A percentile compares a stretch with the other conserved stretches of the same genome.
Evolutionary conservation across 495 filamentous ascomycete genomes (phyloP).

Genomic region (Aspergillus leporis): DNA sequence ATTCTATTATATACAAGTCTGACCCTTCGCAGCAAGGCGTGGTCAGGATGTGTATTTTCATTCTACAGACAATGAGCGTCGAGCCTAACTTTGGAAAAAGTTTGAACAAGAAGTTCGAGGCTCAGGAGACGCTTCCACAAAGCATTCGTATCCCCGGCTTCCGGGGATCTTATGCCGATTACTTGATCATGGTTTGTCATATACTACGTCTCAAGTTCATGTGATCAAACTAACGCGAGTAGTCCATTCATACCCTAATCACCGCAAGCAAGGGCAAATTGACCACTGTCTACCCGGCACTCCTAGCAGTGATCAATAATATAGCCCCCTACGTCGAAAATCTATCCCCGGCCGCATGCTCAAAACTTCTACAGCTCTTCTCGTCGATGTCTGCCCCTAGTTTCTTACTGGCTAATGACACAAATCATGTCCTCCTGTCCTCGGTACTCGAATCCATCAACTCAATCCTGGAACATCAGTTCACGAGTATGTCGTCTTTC

Average conservation of each 20-base stretch:
- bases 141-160: slow-evolving; percentile 82
- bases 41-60: slow-evolving; percentile 94
- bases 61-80: slow-evolving; percentile 91
- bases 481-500: slow-evolving; percentile 58
- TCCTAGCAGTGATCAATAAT: slow-evolving; percentile 92
- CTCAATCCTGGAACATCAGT: slow-evolving; percentile 89
- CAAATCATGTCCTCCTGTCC: slow-evolving; percentile 77
- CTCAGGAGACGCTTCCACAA: slow-evolving; percentile 81
- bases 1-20: slow-evolving; percentile 81
- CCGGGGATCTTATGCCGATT: slow-evolving; percentile 90
- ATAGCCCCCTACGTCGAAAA: slow-evolving; percentile 80
- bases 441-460: slow-evolving; percentile 91
- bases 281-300: slow-evolving; percentile 87
- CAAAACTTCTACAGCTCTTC: slow-evolving; percentile 86
- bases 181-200: slow-evolving; percentile 70
- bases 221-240: slow-evolving; percentile 31
- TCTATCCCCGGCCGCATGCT: slow-evolving; percentile 70
- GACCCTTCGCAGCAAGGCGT: slow-evolving; percentile 89
- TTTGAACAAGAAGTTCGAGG: slow-evolving; percentile 85
- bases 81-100: slow-evolving; percentile 89
- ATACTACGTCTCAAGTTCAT: neutral
- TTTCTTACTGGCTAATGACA: slow-evolving; percentile 94
- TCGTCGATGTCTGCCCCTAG: slow-evolving; percentile 92
- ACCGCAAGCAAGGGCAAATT: slow-evolving; percentile 90
- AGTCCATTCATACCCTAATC: slow-evolving; percentile 93